A percentile compares a stretch with the other conserved stretches of the same genome.
These are phyloP conservation scores for Epichloe sp. DNA, from an alignment of 2,329 filamentous ascomycete species.

Conservation along the genomic window DNA sequence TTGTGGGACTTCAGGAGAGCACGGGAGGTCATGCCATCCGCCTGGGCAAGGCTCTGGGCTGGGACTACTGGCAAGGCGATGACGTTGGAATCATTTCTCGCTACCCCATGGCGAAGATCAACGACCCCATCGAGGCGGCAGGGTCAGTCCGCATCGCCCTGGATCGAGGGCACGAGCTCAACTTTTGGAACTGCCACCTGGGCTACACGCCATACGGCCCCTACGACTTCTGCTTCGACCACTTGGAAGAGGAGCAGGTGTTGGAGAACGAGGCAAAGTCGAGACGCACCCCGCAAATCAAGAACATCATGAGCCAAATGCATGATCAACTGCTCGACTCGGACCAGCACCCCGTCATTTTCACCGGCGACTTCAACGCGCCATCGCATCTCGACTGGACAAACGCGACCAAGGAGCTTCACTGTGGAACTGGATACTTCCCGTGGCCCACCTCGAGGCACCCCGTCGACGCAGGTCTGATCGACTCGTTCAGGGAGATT, in stretches of 20 bases:
- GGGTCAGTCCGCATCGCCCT: conserved; percentile 22
- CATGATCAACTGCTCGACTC: conserved; percentile 15
- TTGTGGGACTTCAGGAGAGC: conserved; percentile 26
- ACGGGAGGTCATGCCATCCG: conserved; percentile 16
- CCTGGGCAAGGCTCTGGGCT: conserved; percentile 24
- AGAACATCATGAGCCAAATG: conserved; percentile 21
- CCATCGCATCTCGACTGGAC: conserved; percentile 31
- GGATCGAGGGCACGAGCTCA: conserved; percentile 18
- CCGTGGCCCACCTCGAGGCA: conserved; percentile 26
- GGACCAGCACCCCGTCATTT: conserved; percentile 20
- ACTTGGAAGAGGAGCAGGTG: conserved; percentile 20
- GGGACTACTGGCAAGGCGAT: conserved; percentile 21
- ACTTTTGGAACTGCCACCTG: conserved; percentile 24
- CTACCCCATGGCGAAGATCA: conserved; percentile 22
- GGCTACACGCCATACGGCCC: conserved; percentile 28
- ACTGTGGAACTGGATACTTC: conserved; percentile 23
- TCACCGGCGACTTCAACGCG: conserved; percentile 30
- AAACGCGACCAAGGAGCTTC: conserved; percentile 17
- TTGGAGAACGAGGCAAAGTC: conserved; percentile 22
- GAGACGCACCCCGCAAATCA: conserved; percentile 25
- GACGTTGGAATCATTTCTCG: conserved; percentile 22
- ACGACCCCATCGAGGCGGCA: conserved; percentile 14
- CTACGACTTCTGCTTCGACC: conserved; percentile 29
- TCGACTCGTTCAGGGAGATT: conserved; percentile 27
- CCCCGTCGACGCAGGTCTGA: conserved; percentile 21